phyloP scores from a whole-genome alignment of 371 early-diverging fungal genomes.

The Mucor sp. region DNA sequence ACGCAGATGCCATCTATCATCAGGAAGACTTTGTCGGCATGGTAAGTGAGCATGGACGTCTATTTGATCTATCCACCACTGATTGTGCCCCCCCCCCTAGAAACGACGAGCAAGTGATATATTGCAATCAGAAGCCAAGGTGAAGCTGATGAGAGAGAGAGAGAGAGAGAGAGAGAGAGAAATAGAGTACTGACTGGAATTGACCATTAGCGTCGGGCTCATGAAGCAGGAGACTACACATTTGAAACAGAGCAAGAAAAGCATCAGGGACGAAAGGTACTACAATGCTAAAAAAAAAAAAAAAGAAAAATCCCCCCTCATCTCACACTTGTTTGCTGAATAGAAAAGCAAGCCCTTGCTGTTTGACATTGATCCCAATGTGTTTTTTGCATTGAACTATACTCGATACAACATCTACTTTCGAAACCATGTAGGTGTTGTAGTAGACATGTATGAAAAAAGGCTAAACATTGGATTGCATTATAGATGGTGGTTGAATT shows the following conservation, averaged over 20 bases:
- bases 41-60: constrained; percentile 15
- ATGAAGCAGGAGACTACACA: background rate
- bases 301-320: too few relatives aligned
- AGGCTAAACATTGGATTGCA: too few relatives aligned
- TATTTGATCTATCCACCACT: too few relatives aligned
- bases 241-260: background rate
- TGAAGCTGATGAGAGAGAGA: too few relatives aligned
- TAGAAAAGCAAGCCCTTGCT: constrained; percentile 34
- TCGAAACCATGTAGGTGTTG: constrained; percentile 60
- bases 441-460: background rate
- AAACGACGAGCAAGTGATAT: constrained; percentile 2
- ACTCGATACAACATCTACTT: constrained; percentile 73
- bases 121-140: background rate
- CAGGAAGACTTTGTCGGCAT: constrained; percentile 57
- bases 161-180: too few relatives aligned
- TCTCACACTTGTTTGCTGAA: too few relatives aligned
- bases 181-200: too few relatives aligned
- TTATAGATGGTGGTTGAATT: constrained; percentile 31
- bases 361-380: constrained; percentile 46
- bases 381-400: constrained; percentile 70
- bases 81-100: too few relatives aligned
- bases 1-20: constrained; percentile 50
- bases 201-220: background rate
- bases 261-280: constrained; percentile 3
- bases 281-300: too few relatives aligned